phyloP scores from a whole-genome alignment of 495 filamentous ascomycete genomes.

The Lasiosphaeria miniovina region DNA sequence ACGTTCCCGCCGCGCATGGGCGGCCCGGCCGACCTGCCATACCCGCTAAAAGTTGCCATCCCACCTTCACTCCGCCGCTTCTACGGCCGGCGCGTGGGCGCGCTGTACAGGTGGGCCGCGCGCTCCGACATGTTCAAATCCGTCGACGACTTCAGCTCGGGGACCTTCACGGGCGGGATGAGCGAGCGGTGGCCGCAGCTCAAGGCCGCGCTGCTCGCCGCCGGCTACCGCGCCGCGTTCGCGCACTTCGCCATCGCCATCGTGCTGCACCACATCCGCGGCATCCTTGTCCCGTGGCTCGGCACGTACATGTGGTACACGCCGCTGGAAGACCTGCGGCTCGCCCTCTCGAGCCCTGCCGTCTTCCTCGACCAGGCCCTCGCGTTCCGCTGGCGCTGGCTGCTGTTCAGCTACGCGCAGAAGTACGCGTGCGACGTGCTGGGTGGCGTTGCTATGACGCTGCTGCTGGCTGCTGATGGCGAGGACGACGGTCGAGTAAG shows the following conservation, averaged over 20 bases:
- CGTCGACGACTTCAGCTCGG: conserved; percentile 10
- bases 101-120: not conserved
- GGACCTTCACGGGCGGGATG: conserved; percentile 11
- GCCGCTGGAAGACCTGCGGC: conserved; percentile 27
- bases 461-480: not conserved
- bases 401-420: conserved; percentile 7
- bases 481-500: not conserved
- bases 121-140: conserved; percentile 4
- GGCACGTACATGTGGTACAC: conserved; percentile 14
- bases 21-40: not conserved
- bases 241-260: conserved; percentile 19
- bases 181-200: conserved; percentile 5
- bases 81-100: not conserved
- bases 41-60: not conserved
- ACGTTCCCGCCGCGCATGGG: conserved; percentile 7
- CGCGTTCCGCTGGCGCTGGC: conserved; percentile 4
- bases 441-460: not conserved
- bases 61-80: not conserved
- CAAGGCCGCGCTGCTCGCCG: conserved; percentile 11
- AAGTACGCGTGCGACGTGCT: conserved; percentile 8
- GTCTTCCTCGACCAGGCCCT: conserved; percentile 22
- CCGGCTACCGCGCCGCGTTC: conserved; percentile 12
- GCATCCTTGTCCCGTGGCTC: conserved; percentile 15
- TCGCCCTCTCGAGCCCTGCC: conserved; percentile 23
- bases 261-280: conserved; percentile 25